Evolutionary conservation across 208 protist species (phyloP), one percentile per base, ranked within the genome.

Genomic region (Leptomonas pyrrhocoris): DNA sequence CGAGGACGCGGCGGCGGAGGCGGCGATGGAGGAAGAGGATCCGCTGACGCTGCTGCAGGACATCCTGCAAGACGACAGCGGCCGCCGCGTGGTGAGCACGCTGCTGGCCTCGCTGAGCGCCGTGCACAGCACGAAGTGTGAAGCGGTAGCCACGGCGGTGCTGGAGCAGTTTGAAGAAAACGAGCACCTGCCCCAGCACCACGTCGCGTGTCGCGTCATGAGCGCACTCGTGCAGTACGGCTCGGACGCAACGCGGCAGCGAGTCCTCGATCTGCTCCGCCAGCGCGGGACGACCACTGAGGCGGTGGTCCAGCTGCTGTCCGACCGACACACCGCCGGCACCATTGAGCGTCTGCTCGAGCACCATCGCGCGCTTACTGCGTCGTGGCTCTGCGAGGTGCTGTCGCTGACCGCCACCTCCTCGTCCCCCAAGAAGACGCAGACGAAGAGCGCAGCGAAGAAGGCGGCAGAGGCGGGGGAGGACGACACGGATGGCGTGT

Each of bases 151-250:
- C 16, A 78, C 83, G 34, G 79, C 72, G 27, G 73, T 94, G 48
- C 76, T 90, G 30, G 85, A 84, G 65, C 69, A 88, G 49, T 96
- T 92, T 63, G 88, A 96, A 63, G 88, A 94, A 57, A 89, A 90
- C 49, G 85, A 90, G 61, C 73, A 83, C 38, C 85, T 96, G 16
- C 71, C 84, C 43, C 65, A 87, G 70, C 88, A 96, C 72, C 86
- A 89, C 78, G 77, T 94, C 16, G 91, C 91, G 18, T 96, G 91
- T 61, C 86, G 88, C 19, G 80, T 94, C 30, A 80, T 96, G 81
- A 94, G 88, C 46, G 86, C 85, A 15, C 77, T 96, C 25, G 84
- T 85, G 50, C 83, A 85, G 61, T 82, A 86, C 67, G 91, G 88
- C 28, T 65, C 72, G 7, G 46, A 56, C 45, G 73, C 65, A 11